A percentile compares a stretch with the other conserved stretches of the same genome.
phyloP scores from a whole-genome alignment of 176 grass and related monocot genomes.

The Triticum dicoccoides region DNA sequence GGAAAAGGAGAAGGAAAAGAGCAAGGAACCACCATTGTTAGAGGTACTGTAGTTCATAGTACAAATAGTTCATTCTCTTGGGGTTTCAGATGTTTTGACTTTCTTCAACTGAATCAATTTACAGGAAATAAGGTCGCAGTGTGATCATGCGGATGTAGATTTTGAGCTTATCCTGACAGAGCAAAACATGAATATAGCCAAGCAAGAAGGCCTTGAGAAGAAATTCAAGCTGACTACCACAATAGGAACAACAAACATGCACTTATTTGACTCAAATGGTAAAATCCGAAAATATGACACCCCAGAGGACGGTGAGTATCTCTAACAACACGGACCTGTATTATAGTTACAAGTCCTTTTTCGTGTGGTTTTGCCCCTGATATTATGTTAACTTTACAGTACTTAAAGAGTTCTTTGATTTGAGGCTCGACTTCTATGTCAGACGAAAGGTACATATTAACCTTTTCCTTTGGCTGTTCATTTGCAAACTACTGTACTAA shows the following conservation, averaged over 20 bases:
- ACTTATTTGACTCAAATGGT: no score
- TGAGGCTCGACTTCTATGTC: conserved; percentile 64
- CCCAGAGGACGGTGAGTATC: conserved; percentile 10
- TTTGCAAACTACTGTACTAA: no score
- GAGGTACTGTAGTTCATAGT: conserved; percentile 37
- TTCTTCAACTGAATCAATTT: conserved; percentile 10
- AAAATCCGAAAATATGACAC: no score
- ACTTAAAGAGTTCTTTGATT: conserved; percentile 64
- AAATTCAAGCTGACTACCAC: no score
- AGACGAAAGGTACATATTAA: conserved; percentile 72
- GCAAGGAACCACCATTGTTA: conserved; percentile 43
- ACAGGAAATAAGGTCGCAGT: conserved; percentile 47
- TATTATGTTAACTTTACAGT: conserved; percentile 39
- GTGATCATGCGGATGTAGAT: conserved; percentile 58
- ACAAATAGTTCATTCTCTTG: conserved; percentile 1
- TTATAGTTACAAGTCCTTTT: not conserved
- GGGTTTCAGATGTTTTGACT: not conserved
- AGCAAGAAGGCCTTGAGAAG: no score
- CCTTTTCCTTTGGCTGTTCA: not conserved
- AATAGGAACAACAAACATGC: no score
- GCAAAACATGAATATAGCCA: no score
- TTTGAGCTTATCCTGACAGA: conserved; percentile 36
- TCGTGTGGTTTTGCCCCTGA: not conserved
- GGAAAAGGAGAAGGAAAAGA: conserved; percentile 41
- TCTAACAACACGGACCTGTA: no score